phyloP scores from a whole-genome alignment of 148 eudicot genomes.

The Cornus kousa region DNA sequence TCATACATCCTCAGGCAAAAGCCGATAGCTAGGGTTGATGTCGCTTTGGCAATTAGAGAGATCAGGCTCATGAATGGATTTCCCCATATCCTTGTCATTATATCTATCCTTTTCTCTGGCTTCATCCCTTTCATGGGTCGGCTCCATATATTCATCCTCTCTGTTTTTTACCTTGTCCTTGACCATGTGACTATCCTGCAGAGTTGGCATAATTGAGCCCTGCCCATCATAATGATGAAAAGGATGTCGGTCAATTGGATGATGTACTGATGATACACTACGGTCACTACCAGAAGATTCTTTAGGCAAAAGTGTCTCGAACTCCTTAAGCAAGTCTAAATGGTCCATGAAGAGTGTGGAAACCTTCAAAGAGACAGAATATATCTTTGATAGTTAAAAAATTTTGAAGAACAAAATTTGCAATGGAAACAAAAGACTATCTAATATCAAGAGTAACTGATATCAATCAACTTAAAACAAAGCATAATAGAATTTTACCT shows the following conservation, averaged over 20 bases:
- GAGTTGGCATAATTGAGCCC: slow-evolving; percentile 48
- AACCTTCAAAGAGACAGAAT: slow-evolving; percentile 40
- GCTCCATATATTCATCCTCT: slow-evolving; percentile 58
- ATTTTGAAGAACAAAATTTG: background rate
- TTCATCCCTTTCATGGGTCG: slow-evolving; percentile 52
- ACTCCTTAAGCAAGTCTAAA: slow-evolving; percentile 82
- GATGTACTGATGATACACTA: slow-evolving; percentile 31
- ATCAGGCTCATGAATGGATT: slow-evolving; percentile 83
- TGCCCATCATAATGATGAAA: slow-evolving; percentile 57
- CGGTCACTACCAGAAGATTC: slow-evolving; percentile 31
- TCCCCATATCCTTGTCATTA: slow-evolving; percentile 46
- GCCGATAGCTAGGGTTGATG: slow-evolving; percentile 71
- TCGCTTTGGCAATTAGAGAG: slow-evolving; percentile 69
- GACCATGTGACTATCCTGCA: slow-evolving; percentile 38
- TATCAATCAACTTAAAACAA: background rate
- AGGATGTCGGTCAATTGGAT: slow-evolving; percentile 47
- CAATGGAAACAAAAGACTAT: background rate
- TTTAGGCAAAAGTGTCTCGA: slow-evolving; percentile 87
- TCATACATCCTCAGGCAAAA: slow-evolving; percentile 70
- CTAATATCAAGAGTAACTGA: background rate
- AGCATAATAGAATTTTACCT: slow-evolving; percentile 38
- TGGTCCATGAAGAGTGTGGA: slow-evolving; percentile 77
- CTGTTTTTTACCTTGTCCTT: slow-evolving; percentile 66
- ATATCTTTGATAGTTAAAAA: background rate
- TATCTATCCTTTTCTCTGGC: slow-evolving; percentile 56